Conservation (phyloP, 202 grass and related monocot species). For the Digitaria exilis region DNA sequence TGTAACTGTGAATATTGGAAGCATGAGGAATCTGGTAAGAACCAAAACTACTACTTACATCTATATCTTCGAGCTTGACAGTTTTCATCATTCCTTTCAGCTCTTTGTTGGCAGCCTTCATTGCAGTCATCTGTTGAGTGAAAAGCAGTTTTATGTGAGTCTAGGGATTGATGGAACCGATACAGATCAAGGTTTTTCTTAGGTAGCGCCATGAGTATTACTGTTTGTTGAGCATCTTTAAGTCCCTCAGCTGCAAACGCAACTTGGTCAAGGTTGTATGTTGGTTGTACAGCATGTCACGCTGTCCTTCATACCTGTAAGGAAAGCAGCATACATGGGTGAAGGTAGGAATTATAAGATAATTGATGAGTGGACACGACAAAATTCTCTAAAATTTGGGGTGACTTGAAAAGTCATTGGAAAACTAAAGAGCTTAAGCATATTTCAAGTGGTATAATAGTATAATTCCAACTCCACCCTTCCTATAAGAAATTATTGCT, state of each 20-base stretch:
- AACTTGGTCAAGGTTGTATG: constrained; percentile 95
- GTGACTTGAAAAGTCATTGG: too few relatives aligned
- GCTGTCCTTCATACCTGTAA: constrained; percentile 84
- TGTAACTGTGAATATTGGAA: neutral
- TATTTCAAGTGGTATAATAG: neutral
- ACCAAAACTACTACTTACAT: constrained; percentile 45
- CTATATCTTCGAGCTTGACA: constrained; percentile 85
- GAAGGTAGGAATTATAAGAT: neutral
- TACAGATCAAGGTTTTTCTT: neutral
- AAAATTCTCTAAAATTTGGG: neutral
- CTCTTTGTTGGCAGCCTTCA: constrained; percentile 96
- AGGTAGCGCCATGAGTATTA: constrained; percentile 16
- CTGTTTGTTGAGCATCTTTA: constrained; percentile 93
- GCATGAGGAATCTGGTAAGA: neutral
- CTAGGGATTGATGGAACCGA: neutral
- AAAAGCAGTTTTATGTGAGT: constrained; percentile 17
- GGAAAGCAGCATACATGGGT: neutral
- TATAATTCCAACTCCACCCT: neutral
- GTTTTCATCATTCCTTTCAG: constrained; percentile 99
- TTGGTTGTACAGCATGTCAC: constrained; percentile 94
- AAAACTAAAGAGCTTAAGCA: neutral
- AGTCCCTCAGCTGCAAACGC: constrained; percentile 77
- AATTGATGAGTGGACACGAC: neutral
- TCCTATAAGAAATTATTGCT: neutral
- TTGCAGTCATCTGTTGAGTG: constrained; percentile 70